Conservation (phyloP, 345 rosid species). For the Cardamine occulta region DNA sequence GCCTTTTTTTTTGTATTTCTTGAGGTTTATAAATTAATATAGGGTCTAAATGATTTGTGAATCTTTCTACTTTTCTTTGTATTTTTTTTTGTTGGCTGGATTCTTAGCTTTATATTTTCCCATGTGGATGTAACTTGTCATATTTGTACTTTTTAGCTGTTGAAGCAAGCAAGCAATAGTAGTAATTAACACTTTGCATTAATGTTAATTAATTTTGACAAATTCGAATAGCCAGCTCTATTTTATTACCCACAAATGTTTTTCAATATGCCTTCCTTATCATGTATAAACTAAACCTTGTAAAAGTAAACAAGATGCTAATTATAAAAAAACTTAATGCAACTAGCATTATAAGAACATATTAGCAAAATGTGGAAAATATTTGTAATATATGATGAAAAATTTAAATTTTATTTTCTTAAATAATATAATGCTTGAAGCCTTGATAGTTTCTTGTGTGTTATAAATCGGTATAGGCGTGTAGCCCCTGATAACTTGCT, state of each 20-base stretch:
- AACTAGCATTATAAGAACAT: neutral
- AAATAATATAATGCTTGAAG: no score
- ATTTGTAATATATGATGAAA: no score
- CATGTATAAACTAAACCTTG: neutral
- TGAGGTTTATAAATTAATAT: slow-evolving; percentile 38
- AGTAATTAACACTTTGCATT: slow-evolving; percentile 5
- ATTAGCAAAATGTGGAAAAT: neutral
- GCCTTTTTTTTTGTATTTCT: slow-evolving; percentile 10
- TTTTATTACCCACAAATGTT: slow-evolving; percentile 7
- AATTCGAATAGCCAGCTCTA: slow-evolving; percentile 27
- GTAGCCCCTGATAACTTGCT: neutral
- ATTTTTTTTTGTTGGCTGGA: slow-evolving; percentile 18
- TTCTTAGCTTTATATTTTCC: slow-evolving; percentile 20
- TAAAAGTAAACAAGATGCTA: neutral
- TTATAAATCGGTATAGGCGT: neutral
- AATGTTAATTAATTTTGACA: slow-evolving; percentile 4
- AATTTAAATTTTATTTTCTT: no score
- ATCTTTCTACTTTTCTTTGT: slow-evolving; percentile 25
- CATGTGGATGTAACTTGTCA: slow-evolving; percentile 39
- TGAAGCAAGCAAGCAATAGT: slow-evolving; percentile 29
- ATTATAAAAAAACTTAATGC: neutral
- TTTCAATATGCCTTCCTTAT: slow-evolving; percentile 9
- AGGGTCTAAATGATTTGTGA: slow-evolving; percentile 40
- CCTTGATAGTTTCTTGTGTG: neutral
- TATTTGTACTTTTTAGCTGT: slow-evolving; percentile 27